Percentiles rank a stretch among this genome's conserved stretches.
Conservation (phyloP, 1,284 basidiomycete species). For the Bjerkandera adusta region DNA sequence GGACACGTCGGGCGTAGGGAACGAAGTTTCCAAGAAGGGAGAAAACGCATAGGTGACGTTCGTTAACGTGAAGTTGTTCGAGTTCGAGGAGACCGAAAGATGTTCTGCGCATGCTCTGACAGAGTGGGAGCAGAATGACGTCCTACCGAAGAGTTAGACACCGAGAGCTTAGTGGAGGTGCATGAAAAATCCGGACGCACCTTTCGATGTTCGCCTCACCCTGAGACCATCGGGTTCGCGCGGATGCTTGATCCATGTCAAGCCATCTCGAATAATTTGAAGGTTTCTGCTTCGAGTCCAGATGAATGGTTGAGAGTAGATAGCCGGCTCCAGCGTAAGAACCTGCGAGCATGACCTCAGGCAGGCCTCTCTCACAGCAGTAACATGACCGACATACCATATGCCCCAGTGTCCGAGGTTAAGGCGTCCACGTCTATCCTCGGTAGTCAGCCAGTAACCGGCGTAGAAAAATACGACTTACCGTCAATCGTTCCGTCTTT, state of each 20-base stretch:
- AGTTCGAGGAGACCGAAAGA: constrained; percentile 27
- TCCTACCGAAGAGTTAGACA: constrained; percentile 37
- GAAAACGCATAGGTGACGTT: constrained; percentile 53
- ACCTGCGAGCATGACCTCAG: constrained; percentile 36
- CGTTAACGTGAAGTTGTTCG: constrained; percentile 28
- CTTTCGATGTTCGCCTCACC: no score
- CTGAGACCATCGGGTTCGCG: constrained; percentile 59
- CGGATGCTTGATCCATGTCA: constrained; percentile 61
- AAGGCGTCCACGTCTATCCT: constrained; percentile 53
- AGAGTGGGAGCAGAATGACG: constrained; percentile 70
- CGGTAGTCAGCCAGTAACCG: constrained; percentile 1
- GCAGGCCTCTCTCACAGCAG: background rate
- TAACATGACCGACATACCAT: constrained; percentile 48
- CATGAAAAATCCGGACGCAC: background rate
- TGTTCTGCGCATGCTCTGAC: constrained; percentile 58
- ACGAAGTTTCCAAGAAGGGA: constrained; percentile 40
- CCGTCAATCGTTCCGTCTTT: constrained; percentile 59
- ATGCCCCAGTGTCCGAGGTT: constrained; percentile 53
- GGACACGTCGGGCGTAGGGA: constrained; percentile 57
- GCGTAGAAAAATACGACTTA: constrained; percentile 33
- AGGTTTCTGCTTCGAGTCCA: constrained; percentile 39
- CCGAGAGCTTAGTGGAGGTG: background rate
- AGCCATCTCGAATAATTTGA: constrained; percentile 63
- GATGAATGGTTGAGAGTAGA: constrained; percentile 50
- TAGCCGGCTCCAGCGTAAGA: constrained; percentile 69